A percentile compares a stretch with the other conserved stretches of the same genome.
These are phyloP conservation scores for Russula emetica DNA, from an alignment of 768 basidiomycete genomes.

Conservation along the genomic window DNA sequence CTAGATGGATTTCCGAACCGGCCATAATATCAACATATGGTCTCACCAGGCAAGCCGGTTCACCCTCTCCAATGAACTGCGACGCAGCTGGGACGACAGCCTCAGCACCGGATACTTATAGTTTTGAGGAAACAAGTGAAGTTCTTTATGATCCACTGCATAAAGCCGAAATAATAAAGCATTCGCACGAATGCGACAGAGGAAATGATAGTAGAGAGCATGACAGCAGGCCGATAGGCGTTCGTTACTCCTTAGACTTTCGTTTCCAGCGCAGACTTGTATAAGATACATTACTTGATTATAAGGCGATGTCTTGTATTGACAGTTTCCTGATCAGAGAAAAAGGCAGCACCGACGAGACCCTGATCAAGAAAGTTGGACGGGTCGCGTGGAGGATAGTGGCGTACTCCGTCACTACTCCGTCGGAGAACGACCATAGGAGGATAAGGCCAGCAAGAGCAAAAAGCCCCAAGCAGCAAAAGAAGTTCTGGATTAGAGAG, in stretches of 20 bases:
- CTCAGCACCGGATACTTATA: constrained; percentile 93
- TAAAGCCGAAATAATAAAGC: constrained; percentile 85
- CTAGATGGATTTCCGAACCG: constrained; percentile 74
- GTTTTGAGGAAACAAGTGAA: constrained; percentile 90
- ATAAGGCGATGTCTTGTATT: constrained; percentile 73
- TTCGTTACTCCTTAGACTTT: no score
- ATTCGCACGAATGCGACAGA: constrained; percentile 91
- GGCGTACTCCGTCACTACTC: no score
- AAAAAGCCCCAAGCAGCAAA: no score
- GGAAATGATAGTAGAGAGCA: constrained; percentile 79
- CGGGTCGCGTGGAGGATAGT: no score
- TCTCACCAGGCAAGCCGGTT: constrained; percentile 78
- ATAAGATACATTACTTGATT: constrained; percentile 57
- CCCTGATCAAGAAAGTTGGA: constrained; percentile 73
- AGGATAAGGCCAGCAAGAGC: no score
- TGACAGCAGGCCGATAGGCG: neutral
- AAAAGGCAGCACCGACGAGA: constrained; percentile 69
- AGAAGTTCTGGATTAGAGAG: no score
- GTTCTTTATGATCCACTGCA: constrained; percentile 89
- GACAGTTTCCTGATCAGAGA: constrained; percentile 67
- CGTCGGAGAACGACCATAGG: no score
- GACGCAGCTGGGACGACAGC: constrained; percentile 90
- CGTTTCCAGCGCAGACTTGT: neutral
- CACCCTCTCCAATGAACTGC: constrained; percentile 88
- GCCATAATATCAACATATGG: constrained; percentile 86